These are phyloP conservation scores for Aspergillus saccharolyticus DNA, from an alignment of 495 filamentous ascomycete species.

Conservation along the genomic window DNA sequence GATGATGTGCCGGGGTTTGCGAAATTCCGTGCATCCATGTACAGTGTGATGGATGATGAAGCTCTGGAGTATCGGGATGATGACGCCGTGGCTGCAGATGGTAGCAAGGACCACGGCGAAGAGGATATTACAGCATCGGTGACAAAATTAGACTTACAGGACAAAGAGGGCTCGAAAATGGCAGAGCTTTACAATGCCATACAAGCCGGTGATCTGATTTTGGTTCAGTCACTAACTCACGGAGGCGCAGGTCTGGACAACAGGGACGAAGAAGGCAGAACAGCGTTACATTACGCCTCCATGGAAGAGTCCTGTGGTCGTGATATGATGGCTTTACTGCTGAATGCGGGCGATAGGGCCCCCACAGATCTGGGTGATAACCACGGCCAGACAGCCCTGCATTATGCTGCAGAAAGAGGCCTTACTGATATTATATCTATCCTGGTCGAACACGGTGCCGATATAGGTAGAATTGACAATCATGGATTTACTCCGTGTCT, in stretches of 20 bases:
- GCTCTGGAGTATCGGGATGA: constrained; percentile 24
- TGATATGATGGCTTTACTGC: constrained; percentile 13
- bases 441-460: constrained; percentile 18
- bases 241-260: too few species aligned
- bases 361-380: constrained; percentile 19
- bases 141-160: too few species aligned
- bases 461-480: constrained; percentile 16
- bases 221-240: too few species aligned
- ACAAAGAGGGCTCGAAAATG: too few species aligned
- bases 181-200: too few species aligned
- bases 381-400: constrained; percentile 26
- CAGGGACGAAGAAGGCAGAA: background rate
- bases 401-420: constrained; percentile 27
- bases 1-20: constrained; percentile 17
- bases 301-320: constrained; percentile 5
- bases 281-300: constrained; percentile 12
- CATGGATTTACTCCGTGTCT: constrained; percentile 21
- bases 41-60: constrained; percentile 29
- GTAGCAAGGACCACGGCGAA: too few species aligned
- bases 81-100: constrained; percentile 17
- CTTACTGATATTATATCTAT: constrained; percentile 17
- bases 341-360: constrained; percentile 13
- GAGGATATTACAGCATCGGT: too few species aligned
- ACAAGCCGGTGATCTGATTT: too few species aligned
- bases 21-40: constrained; percentile 25